These are phyloP conservation scores for Eragrostis nindensis DNA, from an alignment of 176 grass and related monocot genomes.

Conservation along the genomic window DNA sequence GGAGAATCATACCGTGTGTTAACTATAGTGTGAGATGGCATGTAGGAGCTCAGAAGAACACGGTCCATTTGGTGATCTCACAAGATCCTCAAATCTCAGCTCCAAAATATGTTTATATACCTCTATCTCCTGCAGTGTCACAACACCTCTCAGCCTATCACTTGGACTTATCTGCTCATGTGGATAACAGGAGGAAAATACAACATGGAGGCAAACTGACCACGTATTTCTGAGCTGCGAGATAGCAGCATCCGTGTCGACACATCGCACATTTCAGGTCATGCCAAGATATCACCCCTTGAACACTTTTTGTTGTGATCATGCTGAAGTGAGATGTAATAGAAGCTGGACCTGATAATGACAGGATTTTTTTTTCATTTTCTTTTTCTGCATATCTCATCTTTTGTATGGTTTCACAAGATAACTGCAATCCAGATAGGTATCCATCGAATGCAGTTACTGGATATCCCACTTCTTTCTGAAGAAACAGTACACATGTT, in stretches of 20 bases:
- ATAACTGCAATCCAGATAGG: slow-evolving; percentile 16
- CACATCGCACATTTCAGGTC: slow-evolving; percentile 47
- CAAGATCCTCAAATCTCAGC: slow-evolving; percentile 15
- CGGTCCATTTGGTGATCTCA: slow-evolving; percentile 61
- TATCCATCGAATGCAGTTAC: neutral
- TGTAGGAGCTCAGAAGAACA: slow-evolving; percentile 62
- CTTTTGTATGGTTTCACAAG: slow-evolving; percentile 20
- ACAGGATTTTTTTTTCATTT: slow-evolving; percentile 1
- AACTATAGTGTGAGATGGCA: slow-evolving; percentile 37
- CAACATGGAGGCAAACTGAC: slow-evolving; percentile 51
- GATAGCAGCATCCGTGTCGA: slow-evolving; percentile 43
- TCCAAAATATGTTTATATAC: slow-evolving; percentile 43
- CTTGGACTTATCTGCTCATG: slow-evolving; percentile 77
- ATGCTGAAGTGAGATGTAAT: slow-evolving; percentile 23
- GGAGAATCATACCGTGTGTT: slow-evolving; percentile 53
- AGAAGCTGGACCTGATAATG: slow-evolving; percentile 42
- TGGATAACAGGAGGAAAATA: slow-evolving; percentile 58
- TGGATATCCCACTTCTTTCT: neutral
- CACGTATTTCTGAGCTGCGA: slow-evolving; percentile 59
- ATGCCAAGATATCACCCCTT: slow-evolving; percentile 44
- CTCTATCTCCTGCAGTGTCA: slow-evolving; percentile 40
- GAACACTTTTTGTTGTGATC: slow-evolving; percentile 7
- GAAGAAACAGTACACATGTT: neutral
- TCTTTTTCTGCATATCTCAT: neutral
- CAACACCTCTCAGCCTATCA: slow-evolving; percentile 40